These are phyloP conservation scores for Metarhizium robertsii DNA, from an alignment of 2,329 filamentous ascomycete genomes.

Conservation along the genomic window DNA sequence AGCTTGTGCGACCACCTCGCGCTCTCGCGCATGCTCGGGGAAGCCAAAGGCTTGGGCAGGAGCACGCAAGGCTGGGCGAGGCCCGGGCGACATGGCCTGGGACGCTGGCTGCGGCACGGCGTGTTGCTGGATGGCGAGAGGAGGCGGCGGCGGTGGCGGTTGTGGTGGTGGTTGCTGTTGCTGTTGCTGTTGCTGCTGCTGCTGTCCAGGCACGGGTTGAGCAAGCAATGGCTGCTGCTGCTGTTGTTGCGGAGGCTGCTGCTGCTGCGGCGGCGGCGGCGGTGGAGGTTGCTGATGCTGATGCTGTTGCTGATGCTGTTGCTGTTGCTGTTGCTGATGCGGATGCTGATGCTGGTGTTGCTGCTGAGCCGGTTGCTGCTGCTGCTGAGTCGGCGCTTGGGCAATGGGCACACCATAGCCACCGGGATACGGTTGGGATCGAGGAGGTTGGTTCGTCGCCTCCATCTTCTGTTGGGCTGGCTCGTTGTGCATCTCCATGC, in stretches of 20 bases:
- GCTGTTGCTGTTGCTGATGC: constrained; percentile 1
- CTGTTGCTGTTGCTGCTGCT: constrained; percentile 9
- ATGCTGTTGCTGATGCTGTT: constrained; percentile 13
- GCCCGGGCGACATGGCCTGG: constrained; percentile 37
- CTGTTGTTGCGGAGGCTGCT: background rate
- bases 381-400: constrained; percentile 25
- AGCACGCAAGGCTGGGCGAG: constrained; percentile 31
- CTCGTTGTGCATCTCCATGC: constrained; percentile 35
- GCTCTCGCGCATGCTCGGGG: constrained; percentile 25
- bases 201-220: constrained; percentile 24
- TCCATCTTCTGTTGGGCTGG: constrained; percentile 37
- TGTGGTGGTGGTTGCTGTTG: too few relatives aligned
- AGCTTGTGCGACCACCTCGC: constrained; percentile 4
- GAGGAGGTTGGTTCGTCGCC: constrained; percentile 18
- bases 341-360: background rate
- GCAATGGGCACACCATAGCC: constrained; percentile 38
- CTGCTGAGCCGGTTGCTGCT: constrained; percentile 4
- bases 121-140: constrained; percentile 25
- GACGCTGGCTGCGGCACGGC: constrained; percentile 26
- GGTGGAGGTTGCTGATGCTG: constrained; percentile 15
- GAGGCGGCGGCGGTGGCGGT: background rate
- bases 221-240: constrained; percentile 26
- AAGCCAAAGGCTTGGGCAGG: constrained; percentile 34
- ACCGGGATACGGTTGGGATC: constrained; percentile 26
- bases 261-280: constrained; percentile 13